Evolutionary conservation across 768 basidiomycete genomes (phyloP).

Genomic region (Paxillus involutus): DNA sequence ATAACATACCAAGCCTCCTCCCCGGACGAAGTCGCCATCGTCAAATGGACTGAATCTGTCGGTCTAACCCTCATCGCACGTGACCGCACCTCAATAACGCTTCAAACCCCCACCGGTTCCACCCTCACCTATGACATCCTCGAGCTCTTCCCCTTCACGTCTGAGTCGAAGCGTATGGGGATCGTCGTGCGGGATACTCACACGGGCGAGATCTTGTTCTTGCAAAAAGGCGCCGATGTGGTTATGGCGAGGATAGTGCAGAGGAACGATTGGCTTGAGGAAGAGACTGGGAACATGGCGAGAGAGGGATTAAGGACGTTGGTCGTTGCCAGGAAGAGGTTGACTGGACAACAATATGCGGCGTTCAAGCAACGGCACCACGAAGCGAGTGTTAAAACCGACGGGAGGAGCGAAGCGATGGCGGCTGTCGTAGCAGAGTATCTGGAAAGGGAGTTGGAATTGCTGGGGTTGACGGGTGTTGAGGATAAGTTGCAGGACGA

Average conservation of each 20-base stretch:
- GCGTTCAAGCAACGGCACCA: slow-evolving; percentile 74
- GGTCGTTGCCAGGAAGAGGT: slow-evolving; percentile 82
- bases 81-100: slow-evolving; percentile 86
- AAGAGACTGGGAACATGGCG: slow-evolving; percentile 98
- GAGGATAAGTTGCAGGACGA: slow-evolving; percentile 99
- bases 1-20: slow-evolving; percentile 99
- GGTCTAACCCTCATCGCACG: slow-evolving; percentile 87
- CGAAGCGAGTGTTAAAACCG: slow-evolving; percentile 75
- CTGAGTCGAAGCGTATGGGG: slow-evolving; percentile 98
- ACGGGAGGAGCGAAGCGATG: slow-evolving; percentile 83
- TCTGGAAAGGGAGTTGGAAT: slow-evolving; percentile 87
- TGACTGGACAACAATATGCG: slow-evolving; percentile 66
- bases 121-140: slow-evolving; percentile 80
- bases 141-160: slow-evolving; percentile 97
- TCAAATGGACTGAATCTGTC: slow-evolving; percentile 94
- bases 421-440: slow-evolving; percentile 66
- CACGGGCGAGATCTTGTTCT: slow-evolving; percentile 79
- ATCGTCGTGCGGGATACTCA: slow-evolving; percentile 85
- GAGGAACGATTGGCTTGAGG: slow-evolving; percentile 98
- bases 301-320: slow-evolving; percentile 93
- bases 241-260: slow-evolving; percentile 96
- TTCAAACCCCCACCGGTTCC: slow-evolving; percentile 68
- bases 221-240: slow-evolving; percentile 98
- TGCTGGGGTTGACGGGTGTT: slow-evolving; percentile 95
- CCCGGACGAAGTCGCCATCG: slow-evolving; percentile 98